These are phyloP conservation scores for Xerocomus spinulosus DNA, from an alignment of 768 basidiomycete species.

Conservation along the genomic window DNA sequence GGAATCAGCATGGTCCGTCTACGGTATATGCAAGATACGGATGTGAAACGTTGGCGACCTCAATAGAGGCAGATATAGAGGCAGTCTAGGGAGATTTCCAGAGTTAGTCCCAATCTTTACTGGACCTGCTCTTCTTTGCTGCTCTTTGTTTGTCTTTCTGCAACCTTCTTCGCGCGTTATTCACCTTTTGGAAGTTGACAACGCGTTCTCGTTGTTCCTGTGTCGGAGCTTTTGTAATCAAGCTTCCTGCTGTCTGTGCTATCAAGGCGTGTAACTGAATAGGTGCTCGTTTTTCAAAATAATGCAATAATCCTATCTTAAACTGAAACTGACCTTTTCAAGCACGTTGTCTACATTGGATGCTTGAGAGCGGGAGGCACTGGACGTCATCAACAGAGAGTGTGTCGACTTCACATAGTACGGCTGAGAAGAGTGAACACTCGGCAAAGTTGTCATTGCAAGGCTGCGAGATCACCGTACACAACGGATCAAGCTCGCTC, in stretches of 20 bases:
- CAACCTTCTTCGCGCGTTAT: slow-evolving; percentile 17
- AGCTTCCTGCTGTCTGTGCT: slow-evolving; percentile 17
- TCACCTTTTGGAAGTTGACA: slow-evolving; percentile 16
- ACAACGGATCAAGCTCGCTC: slow-evolving; percentile 40
- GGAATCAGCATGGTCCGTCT: too few species aligned
- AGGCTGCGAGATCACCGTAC: slow-evolving; percentile 35
- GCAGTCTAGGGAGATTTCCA: not conserved
- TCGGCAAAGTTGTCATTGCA: not conserved
- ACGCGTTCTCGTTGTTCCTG: slow-evolving; percentile 27
- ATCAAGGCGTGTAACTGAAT: slow-evolving; percentile 28
- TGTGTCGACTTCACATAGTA: slow-evolving; percentile 64
- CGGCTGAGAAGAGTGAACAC: slow-evolving; percentile 38
- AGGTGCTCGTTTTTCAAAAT: not conserved
- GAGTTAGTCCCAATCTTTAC: slow-evolving; percentile 25
- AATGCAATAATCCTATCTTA: not conserved
- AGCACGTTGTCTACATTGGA: slow-evolving; percentile 73
- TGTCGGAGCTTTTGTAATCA: slow-evolving; percentile 22
- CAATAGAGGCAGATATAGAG: not conserved
- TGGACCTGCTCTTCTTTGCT: slow-evolving; percentile 25
- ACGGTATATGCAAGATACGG: not conserved
- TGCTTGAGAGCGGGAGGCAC: slow-evolving; percentile 67
- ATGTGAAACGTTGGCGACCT: too few species aligned
- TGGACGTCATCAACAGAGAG: slow-evolving; percentile 67
- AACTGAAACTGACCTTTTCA: slow-evolving; percentile 43
- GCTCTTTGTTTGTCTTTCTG: slow-evolving; percentile 27